Evolutionary conservation across 2,329 filamentous ascomycete species (phyloP).

Genomic region (Pestalotiopsis sp.): DNA sequence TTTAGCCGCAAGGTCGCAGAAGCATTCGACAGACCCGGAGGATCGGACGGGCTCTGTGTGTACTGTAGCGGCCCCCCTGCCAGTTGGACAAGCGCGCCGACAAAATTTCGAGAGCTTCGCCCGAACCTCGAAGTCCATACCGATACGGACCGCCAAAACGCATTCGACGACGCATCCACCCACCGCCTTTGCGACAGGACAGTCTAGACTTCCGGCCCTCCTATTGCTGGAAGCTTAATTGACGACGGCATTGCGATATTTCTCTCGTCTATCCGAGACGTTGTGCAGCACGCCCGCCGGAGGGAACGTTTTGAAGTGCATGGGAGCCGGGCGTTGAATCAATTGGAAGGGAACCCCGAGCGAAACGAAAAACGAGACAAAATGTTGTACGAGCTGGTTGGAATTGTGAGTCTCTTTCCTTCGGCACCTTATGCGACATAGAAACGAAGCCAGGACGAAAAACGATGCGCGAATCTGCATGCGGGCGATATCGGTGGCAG

Average conservation of each 20-base stretch:
- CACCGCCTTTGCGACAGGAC: no score
- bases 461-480: background rate
- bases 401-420: slow-evolving; percentile 68
- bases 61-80: background rate
- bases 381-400: slow-evolving; percentile 98
- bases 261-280: no score
- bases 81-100: background rate
- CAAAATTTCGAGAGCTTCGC: slow-evolving; percentile 8
- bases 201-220: no score
- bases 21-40: background rate
- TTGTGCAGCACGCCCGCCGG: no score
- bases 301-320: no score
- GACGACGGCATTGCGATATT: no score
- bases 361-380: slow-evolving; percentile 28
- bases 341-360: background rate
- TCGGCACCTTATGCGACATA: background rate
- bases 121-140: background rate
- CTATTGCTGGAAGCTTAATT: no score
- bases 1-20: background rate
- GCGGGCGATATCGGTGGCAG: background rate
- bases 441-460: background rate
- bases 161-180: background rate
- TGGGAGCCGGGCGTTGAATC: no score
- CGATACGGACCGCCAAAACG: background rate
- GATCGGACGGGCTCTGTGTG: background rate